Evolutionary conservation across 2,329 filamentous ascomycete genomes (phyloP).

Genomic region (Rhynchosporium graminicola): DNA sequence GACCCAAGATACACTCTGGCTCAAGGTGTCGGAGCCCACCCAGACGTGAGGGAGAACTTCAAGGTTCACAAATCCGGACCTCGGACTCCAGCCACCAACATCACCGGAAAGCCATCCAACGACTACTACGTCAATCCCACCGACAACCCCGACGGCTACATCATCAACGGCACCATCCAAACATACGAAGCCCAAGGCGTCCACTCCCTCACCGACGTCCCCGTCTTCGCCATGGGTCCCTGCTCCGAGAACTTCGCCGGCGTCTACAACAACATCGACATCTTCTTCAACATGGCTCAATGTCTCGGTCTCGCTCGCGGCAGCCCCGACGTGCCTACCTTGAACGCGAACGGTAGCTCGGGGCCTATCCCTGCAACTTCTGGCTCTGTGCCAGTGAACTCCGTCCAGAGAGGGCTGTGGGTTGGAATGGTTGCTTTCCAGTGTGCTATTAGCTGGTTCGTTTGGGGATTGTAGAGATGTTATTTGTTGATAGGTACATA

Average conservation of each 20-base stretch:
- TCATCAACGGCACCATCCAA: conserved; percentile 75
- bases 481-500: too few species aligned
- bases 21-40: conserved; percentile 68
- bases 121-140: conserved; percentile 69
- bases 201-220: conserved; percentile 76
- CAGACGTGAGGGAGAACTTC: conserved; percentile 78
- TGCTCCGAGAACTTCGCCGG: conserved; percentile 77
- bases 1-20: conserved; percentile 81
- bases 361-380: conserved; percentile 11
- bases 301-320: conserved; percentile 34
- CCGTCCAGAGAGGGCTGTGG: conserved; percentile 27
- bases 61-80: conserved; percentile 67
- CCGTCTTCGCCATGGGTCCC: conserved; percentile 76
- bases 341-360: conserved; percentile 3
- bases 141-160: conserved; percentile 66
- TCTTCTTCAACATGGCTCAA: conserved; percentile 68
- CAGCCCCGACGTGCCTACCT: conserved; percentile 21
- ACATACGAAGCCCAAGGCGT: conserved; percentile 66
- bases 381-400: conserved; percentile 19
- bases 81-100: conserved; percentile 59
- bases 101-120: conserved; percentile 49
- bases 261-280: conserved; percentile 68
- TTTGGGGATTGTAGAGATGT: background rate
- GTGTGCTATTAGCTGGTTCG: conserved; percentile 29
- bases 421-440: conserved; percentile 30